These are phyloP conservation scores for Myxozyma geophila DNA, from an alignment of 805 yeast species.

Conservation along the genomic window DNA sequence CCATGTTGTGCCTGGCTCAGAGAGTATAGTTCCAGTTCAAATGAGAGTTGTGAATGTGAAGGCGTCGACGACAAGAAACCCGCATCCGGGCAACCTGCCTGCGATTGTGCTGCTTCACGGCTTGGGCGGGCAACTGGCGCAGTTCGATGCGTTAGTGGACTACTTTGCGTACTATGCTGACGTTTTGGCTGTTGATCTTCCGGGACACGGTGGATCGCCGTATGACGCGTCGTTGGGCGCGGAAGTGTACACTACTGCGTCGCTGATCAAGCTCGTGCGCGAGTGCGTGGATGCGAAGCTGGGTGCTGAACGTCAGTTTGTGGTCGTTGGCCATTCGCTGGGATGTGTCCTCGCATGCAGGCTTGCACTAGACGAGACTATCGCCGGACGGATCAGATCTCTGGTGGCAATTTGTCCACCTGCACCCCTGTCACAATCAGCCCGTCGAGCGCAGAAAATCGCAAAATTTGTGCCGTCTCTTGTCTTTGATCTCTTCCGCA, in stretches of 20 bases:
- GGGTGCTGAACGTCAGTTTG: constrained; percentile 39
- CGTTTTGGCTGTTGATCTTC: constrained; percentile 75
- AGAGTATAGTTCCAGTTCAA: constrained; percentile 1
- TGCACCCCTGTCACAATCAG: constrained; percentile 30
- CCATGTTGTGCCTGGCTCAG: background rate
- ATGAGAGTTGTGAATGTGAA: constrained; percentile 20
- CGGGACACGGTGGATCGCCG: constrained; percentile 74
- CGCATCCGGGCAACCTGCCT: constrained; percentile 50
- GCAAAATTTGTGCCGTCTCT: constrained; percentile 42
- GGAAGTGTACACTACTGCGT: constrained; percentile 27
- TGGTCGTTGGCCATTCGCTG: constrained; percentile 73
- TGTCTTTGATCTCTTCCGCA: constrained; percentile 60
- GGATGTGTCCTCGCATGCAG: constrained; percentile 59
- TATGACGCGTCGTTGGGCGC: constrained; percentile 40
- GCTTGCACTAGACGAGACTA: background rate
- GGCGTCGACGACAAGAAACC: constrained; percentile 26
- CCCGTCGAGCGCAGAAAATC: constrained; percentile 30
- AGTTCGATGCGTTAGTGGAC: constrained; percentile 74
- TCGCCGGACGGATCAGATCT: constrained; percentile 49
- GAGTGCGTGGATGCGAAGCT: constrained; percentile 33
- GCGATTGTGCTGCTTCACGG: constrained; percentile 78
- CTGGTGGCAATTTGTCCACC: constrained; percentile 48
- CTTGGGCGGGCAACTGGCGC: constrained; percentile 85
- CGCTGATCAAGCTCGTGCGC: constrained; percentile 24
- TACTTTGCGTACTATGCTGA: constrained; percentile 65